phyloP scores from a whole-genome alignment of 2,329 filamentous ascomycete genomes.

The Aspergillus terreus region DNA sequence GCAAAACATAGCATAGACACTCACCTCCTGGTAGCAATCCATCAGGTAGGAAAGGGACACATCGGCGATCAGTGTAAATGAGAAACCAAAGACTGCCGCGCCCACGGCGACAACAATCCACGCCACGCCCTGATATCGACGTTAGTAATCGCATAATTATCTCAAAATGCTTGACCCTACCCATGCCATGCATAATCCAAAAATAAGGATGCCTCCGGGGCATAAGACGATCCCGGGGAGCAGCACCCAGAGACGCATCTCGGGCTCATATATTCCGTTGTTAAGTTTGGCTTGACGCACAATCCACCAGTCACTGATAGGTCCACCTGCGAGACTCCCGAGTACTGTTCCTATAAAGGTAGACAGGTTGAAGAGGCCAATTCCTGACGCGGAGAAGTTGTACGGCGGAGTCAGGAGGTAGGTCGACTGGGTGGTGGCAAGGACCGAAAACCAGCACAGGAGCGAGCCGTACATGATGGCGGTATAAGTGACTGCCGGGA shows the following conservation, averaged over 20 bases:
- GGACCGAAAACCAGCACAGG: constrained; percentile 37
- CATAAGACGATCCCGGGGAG: constrained; percentile 25
- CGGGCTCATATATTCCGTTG: constrained; percentile 42
- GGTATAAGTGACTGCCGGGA: constrained; percentile 51
- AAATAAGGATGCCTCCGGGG: constrained; percentile 21
- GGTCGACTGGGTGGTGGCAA: constrained; percentile 33
- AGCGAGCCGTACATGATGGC: constrained; percentile 38
- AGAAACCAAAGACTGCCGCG: background rate
- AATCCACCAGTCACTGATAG: constrained; percentile 35
- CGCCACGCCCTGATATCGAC: background rate
- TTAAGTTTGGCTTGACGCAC: constrained; percentile 34
- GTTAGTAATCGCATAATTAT: too few relatives aligned
- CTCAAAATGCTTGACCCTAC: background rate
- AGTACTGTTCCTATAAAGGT: constrained; percentile 40
- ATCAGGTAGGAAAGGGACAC: background rate
- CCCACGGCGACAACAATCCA: background rate
- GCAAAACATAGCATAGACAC: background rate
- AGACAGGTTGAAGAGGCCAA: constrained; percentile 40
- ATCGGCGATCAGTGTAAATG: background rate
- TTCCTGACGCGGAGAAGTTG: constrained; percentile 34
- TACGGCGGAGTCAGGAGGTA: constrained; percentile 39
- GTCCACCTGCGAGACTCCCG: constrained; percentile 30
- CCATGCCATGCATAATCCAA: background rate
- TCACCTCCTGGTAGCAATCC: constrained; percentile 25
- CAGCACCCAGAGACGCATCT: constrained; percentile 39